Evolutionary conservation across 1,284 basidiomycete species (phyloP).

Genomic region (Heimioporus punctisporus): DNA sequence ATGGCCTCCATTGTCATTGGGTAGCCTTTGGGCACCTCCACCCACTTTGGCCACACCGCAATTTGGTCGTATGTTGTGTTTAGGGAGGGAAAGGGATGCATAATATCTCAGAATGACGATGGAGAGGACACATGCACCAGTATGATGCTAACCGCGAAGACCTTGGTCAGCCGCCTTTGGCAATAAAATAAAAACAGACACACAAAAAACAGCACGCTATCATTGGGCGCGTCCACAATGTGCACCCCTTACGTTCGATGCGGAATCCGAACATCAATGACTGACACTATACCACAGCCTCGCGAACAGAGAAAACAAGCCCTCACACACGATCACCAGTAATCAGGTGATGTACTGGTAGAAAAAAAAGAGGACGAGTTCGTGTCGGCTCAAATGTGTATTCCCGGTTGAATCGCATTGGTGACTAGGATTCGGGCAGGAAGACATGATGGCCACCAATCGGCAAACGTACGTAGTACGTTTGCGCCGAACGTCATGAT

Average conservation of each 20-base stretch:
- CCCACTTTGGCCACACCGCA: background rate
- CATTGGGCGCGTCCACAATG: constrained; percentile 10
- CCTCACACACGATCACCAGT: constrained; percentile 12
- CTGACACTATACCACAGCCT: constrained; percentile 7
- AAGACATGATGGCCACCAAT: no score
- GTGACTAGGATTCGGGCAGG: constrained; percentile 2
- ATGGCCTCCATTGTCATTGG: constrained; percentile 5
- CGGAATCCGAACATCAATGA: background rate
- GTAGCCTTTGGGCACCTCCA: constrained; percentile 3
- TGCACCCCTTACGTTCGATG: background rate
- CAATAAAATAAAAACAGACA: no score
- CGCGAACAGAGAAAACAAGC: constrained; percentile 12
- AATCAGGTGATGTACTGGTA: constrained; percentile 14
- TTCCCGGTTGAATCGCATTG: constrained; percentile 7
- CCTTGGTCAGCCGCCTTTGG: no score
- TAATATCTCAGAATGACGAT: constrained; percentile 4
- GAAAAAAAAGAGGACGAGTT: constrained; percentile 2
- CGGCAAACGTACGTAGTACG: constrained; percentile 5
- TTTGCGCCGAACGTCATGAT: constrained; percentile 1
- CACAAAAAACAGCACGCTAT: constrained; percentile 21
- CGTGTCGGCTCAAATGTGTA: constrained; percentile 16
- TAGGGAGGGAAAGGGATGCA: background rate
- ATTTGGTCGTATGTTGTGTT: no score
- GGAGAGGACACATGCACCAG: constrained; percentile 1
- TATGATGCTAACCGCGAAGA: constrained; percentile 12